phyloP scores from a whole-genome alignment of 257 asterid genomes.

The Solanum bulbocastanum region DNA sequence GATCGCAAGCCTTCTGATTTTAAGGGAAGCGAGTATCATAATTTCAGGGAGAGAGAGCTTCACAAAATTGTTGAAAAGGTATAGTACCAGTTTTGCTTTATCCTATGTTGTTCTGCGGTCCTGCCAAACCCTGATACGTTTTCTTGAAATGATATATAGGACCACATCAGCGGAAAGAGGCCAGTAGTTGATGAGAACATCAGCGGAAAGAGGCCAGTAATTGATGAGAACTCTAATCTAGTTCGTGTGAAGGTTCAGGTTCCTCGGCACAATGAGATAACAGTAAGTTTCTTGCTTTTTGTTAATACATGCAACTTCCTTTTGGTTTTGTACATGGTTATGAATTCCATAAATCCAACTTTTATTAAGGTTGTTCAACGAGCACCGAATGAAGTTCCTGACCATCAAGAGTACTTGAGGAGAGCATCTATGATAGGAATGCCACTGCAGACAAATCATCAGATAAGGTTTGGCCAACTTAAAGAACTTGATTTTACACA shows the following conservation, averaged over 20 bases:
- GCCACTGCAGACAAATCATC: slow-evolving; percentile 29
- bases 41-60: slow-evolving; percentile 17
- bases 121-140: slow-evolving; percentile 8
- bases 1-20: slow-evolving; percentile 24
- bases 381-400: slow-evolving; percentile 23
- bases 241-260: slow-evolving; percentile 17
- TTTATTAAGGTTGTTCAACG: neutral
- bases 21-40: slow-evolving; percentile 17
- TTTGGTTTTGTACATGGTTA: neutral
- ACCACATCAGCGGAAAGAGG: slow-evolving; percentile 18
- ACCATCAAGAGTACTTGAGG: slow-evolving; percentile 26
- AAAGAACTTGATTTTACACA: neutral
- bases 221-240: slow-evolving; percentile 24
- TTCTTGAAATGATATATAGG: slow-evolving; percentile 24
- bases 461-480: slow-evolving; percentile 35
- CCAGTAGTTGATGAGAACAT: slow-evolving; percentile 26
- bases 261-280: slow-evolving; percentile 18
- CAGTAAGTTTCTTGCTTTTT: slow-evolving; percentile 18
- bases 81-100: neutral
- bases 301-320: neutral
- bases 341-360: neutral
- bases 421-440: slow-evolving; percentile 26
- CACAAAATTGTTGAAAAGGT: slow-evolving; percentile 32
- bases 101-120: neutral
- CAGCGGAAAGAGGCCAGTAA: slow-evolving; percentile 17